A percentile compares a stretch with the other conserved stretches of the same genome.
phyloP scores from a whole-genome alignment of 257 asterid genomes.

The Cordia subcordata region DNA sequence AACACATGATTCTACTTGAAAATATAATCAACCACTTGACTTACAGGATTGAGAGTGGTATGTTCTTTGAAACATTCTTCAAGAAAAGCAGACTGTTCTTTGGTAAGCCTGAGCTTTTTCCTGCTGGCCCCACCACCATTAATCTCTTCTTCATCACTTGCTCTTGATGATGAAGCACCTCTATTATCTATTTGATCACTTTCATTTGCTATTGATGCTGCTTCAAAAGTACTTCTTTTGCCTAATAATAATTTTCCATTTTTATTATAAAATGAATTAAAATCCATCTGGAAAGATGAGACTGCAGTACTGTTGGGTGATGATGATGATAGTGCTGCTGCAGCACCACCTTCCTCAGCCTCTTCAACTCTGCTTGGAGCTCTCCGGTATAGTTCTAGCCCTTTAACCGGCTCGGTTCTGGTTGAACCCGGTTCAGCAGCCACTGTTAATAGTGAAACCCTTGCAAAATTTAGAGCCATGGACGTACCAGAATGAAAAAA shows the following conservation, averaged over 20 bases:
- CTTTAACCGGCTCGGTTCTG: constrained; percentile 12
- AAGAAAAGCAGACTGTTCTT: constrained; percentile 27
- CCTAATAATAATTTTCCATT: constrained; percentile 15
- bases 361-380: constrained; percentile 18
- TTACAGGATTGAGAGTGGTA: constrained; percentile 34
- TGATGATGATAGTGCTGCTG: constrained; percentile 17
- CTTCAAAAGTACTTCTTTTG: constrained; percentile 36
- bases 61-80: constrained; percentile 36
- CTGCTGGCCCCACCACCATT: constrained; percentile 11
- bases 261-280: constrained; percentile 14
- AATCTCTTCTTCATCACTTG: constrained; percentile 67
- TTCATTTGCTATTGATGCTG: background rate
- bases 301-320: constrained; percentile 44
- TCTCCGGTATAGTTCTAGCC: constrained; percentile 31
- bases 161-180: constrained; percentile 41
- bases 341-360: constrained; percentile 9
- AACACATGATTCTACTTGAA: too few species aligned
- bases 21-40: background rate
- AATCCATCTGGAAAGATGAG: constrained; percentile 62
- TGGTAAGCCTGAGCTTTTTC: constrained; percentile 33
- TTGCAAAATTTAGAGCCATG: background rate
- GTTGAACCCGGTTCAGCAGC: constrained; percentile 29
- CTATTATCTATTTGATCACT: constrained; percentile 18
- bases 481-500: background rate
- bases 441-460: constrained; percentile 21